Base-by-base conservation (phyloP, 805 yeast species). In the Ogataea salicorniae region DNA sequence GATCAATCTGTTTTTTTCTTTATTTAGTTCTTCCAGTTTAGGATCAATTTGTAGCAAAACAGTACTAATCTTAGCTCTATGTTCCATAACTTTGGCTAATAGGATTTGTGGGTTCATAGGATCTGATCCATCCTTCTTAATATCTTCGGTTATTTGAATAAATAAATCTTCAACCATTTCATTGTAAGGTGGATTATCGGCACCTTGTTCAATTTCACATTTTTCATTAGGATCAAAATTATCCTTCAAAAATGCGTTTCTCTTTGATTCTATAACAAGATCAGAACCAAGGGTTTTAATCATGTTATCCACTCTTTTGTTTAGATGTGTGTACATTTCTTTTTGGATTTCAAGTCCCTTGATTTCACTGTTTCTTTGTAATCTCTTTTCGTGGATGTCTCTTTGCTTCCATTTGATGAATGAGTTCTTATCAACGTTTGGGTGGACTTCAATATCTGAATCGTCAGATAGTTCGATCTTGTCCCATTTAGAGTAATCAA, bases 401-500 rank as follows among this genome's bases (percentile, higher is more conserved):
- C 96, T 85, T 69, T 94, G 99, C 63, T 89, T 92, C 99, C 98
- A 92, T 50, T 82, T 80, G 58, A 94, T 88, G 56, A 94, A 92
- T 1, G 98, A 91, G 37, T 72, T 73, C 64, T 94, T 94, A 66
- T 94, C 99, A 33, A 94, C 99, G 62, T 94, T 94, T 50, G 98
- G 99, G 64, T 94, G 99, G 15, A 92, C 98, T 61, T 94, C 99
- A 42, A 94, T 74, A 60, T 94, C 99, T 8, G 97, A 89, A 67
- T 94, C 99, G 64, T 94, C 99, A 18, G 97, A 88, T 37, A 94
- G 72, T 66, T 94, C 99, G 49, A 94, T 80, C 64, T 89, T 88
- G 68, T 94, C 99, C 98, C 99, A 94, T 64, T 92, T 94, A 11
- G 97, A 89, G 69, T 94, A 94, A 66, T 94, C 99, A 55, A 94